A percentile compares a stretch with the other conserved stretches of the same genome.
Evolutionary conservation across 2,329 filamentous ascomycete genomes (phyloP).

Genomic region (Whalleya microplaca): DNA sequence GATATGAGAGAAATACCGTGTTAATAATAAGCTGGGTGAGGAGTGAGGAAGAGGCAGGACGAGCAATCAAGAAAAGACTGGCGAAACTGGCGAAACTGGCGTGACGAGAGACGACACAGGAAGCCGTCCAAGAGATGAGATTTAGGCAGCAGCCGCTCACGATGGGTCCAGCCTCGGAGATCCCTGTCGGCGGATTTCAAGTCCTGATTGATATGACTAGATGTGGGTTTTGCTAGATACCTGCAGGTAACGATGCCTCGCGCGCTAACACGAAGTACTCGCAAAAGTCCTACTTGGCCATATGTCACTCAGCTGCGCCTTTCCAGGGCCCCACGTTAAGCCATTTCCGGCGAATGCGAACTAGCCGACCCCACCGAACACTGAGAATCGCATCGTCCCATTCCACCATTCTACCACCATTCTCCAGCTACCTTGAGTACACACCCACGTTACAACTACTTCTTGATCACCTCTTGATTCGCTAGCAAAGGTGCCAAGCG

Average conservation of each 20-base stretch:
- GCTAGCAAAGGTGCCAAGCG: no score
- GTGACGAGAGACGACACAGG: slow-evolving; percentile 19
- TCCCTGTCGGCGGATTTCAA: slow-evolving; percentile 16
- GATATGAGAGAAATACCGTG: neutral
- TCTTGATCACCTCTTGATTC: no score
- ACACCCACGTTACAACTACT: neutral
- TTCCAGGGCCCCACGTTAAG: slow-evolving; percentile 30
- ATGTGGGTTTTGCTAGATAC: slow-evolving; percentile 5
- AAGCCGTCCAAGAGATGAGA: slow-evolving; percentile 31
- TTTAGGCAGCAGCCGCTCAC: slow-evolving; percentile 39
- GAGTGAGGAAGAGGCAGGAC: slow-evolving; percentile 6
- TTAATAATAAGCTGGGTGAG: slow-evolving; percentile 10
- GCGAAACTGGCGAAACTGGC: no score
- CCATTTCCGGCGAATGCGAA: slow-evolving; percentile 21
- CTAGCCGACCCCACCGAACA: neutral
- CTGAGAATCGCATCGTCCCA: neutral
- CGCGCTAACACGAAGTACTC: slow-evolving; percentile 25
- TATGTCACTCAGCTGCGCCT: slow-evolving; percentile 33
- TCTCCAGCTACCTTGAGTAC: neutral
- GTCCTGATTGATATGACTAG: slow-evolving; percentile 13
- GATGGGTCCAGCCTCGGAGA: slow-evolving; percentile 29
- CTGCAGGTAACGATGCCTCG: slow-evolving; percentile 3
- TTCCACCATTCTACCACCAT: neutral
- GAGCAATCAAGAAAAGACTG: slow-evolving; percentile 19
- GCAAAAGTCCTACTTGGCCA: slow-evolving; percentile 33